These are phyloP conservation scores for Nannochloris sp. DNA, from an alignment of 139 green algal genomes.

Conservation along the genomic window DNA sequence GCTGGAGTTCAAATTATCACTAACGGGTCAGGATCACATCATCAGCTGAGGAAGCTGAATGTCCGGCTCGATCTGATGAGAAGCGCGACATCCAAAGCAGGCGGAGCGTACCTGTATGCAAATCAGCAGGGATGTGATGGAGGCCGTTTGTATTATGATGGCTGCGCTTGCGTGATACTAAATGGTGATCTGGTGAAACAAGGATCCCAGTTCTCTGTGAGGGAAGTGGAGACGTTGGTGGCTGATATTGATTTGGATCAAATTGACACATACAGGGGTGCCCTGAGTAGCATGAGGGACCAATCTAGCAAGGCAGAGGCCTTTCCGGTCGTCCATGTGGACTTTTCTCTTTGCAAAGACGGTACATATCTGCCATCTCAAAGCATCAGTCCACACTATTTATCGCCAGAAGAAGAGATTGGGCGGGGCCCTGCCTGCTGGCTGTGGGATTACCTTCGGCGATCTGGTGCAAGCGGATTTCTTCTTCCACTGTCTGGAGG, in stretches of 20 bases:
- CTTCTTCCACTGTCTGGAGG: conserved; percentile 85
- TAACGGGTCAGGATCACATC: conserved; percentile 90
- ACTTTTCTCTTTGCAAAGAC: conserved; percentile 29
- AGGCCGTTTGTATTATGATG: conserved; percentile 90
- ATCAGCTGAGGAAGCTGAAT: conserved; percentile 63
- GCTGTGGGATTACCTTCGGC: conserved; percentile 94
- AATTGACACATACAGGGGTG: conserved; percentile 59
- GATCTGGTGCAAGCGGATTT: conserved; percentile 73
- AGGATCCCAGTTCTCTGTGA: conserved; percentile 61
- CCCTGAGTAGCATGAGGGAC: conserved; percentile 57
- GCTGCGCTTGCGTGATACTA: conserved; percentile 71
- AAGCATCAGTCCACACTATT: conserved; percentile 4
- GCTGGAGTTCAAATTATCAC: conserved; percentile 84
- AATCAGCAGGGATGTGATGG: conserved; percentile 97
- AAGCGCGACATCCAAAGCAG: conserved; percentile 72
- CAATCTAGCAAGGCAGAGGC: conserved; percentile 45
- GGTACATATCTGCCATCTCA: conserved; percentile 12
- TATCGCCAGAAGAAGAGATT: conserved; percentile 85
- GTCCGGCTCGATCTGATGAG: conserved; percentile 79
- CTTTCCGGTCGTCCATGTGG: conserved; percentile 35
- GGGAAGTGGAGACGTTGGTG: conserved; percentile 76
- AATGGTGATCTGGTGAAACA: conserved; percentile 83
- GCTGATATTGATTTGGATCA: conserved; percentile 87
- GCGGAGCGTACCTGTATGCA: conserved; percentile 95
- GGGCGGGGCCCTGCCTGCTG: conserved; percentile 86